Evolutionary conservation across 2,329 filamentous ascomycete species (phyloP).

Genomic region (Arthrobotrys iridis): DNA sequence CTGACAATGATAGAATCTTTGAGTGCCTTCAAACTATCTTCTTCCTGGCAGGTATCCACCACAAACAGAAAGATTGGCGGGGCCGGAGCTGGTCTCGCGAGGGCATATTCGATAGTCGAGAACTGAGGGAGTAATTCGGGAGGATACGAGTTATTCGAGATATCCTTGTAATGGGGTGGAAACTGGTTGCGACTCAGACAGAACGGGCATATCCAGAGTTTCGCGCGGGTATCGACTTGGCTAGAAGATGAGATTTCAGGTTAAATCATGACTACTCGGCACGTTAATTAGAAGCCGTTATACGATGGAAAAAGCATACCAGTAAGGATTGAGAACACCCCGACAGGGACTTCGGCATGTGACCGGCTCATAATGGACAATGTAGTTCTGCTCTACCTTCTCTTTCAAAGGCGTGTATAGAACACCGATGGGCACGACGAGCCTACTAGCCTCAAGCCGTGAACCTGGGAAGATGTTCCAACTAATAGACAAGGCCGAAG

Average conservation of each 20-base stretch:
- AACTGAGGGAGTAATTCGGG: conserved; percentile 83
- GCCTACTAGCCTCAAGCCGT: conserved; percentile 94
- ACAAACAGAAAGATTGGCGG: conserved; percentile 88
- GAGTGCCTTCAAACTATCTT: conserved; percentile 81
- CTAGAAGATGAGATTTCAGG: conserved; percentile 62
- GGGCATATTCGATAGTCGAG: conserved; percentile 88
- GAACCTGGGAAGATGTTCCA: conserved; percentile 99
- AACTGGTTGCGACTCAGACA: conserved; percentile 84
- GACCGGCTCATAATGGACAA: conserved; percentile 91
- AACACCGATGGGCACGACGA: conserved; percentile 95
- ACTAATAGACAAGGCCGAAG: conserved; percentile 61
- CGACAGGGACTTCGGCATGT: conserved; percentile 92
- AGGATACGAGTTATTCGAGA: conserved; percentile 81
- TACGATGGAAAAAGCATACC: conserved; percentile 69
- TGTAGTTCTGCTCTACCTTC: conserved; percentile 68
- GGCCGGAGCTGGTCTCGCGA: conserved; percentile 82
- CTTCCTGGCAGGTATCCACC: conserved; percentile 87
- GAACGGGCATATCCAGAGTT: conserved; percentile 89
- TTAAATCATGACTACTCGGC: not conserved
- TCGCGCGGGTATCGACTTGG: conserved; percentile 83
- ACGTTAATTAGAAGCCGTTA: not conserved
- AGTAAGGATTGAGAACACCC: conserved; percentile 95
- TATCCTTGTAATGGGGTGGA: conserved; percentile 88
- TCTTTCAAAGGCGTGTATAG: conserved; percentile 96
- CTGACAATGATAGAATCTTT: conserved; percentile 90